Conservation (phyloP, 176 grass and related monocot genomes). For the Oryza glaberrima region DNA sequence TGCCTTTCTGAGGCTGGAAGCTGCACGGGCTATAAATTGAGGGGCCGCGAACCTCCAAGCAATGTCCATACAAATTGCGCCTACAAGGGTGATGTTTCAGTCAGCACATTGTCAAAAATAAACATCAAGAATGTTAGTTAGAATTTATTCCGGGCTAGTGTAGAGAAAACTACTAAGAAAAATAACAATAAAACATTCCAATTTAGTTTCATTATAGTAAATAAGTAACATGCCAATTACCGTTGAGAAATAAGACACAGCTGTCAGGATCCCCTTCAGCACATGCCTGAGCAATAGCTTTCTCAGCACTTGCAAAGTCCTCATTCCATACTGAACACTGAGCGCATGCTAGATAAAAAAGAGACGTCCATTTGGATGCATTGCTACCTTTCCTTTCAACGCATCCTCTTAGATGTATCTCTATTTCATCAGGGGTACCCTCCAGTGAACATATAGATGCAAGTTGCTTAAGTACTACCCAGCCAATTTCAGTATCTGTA, state of each 20-base stretch:
- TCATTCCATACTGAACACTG: conserved; percentile 69
- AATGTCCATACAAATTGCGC: conserved; percentile 78
- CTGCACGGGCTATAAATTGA: conserved; percentile 71
- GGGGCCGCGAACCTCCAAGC: conserved; percentile 60
- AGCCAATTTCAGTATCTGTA: conserved; percentile 68
- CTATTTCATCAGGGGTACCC: conserved; percentile 59
- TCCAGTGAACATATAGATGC: conserved; percentile 72
- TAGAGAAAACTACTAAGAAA: not conserved
- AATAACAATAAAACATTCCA: not conserved
- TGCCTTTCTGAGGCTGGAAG: conserved; percentile 75
- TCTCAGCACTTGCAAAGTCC: conserved; percentile 74
- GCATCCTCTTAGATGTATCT: conserved; percentile 56
- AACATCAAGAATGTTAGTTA: not conserved
- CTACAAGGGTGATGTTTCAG: conserved; percentile 45
- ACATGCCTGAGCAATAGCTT: conserved; percentile 72
- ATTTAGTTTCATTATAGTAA: not conserved
- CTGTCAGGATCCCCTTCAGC: conserved; percentile 60
- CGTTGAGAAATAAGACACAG: conserved; percentile 83
- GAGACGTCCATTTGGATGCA: conserved; percentile 59
- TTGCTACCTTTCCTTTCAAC: conserved; percentile 54
- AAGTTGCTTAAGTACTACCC: conserved; percentile 83
- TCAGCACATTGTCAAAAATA: conserved; percentile 17
- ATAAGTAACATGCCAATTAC: conserved; percentile 44
- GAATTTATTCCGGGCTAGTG: not conserved
- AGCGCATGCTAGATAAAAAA: conserved; percentile 79